Evolutionary conservation across 1,139 yeast species (phyloP), one percentile per base, ranked within the genome.

Genomic region (Suhomyces wounanorum): DNA sequence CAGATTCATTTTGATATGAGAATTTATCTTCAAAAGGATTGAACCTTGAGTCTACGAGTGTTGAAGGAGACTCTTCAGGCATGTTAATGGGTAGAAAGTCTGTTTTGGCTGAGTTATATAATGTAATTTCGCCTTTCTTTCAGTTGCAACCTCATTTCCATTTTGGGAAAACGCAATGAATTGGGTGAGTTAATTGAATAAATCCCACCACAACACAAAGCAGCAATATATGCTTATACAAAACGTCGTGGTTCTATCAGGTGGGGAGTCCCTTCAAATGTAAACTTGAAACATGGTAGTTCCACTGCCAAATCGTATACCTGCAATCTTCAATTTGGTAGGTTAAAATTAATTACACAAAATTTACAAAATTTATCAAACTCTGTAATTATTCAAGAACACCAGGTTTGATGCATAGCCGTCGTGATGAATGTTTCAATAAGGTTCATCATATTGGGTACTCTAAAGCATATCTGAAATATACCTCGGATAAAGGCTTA

Each of bases 141-240:
- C 28, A 37, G 45, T 43, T 51, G 54, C 49, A 48, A 37, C 52
- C 42, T 8, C 33, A 37, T 52, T 54, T 31, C 57, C 55, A 36
- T 18, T 31, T 52, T 48, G 55, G 55, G 57, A 45, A 37, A 10
- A 16, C 16, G 41, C 54, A 52, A 51, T 52, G 48, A 7, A n/a
- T 6, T n/a, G 23, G 13, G 33, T 40, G 37, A 33, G 37, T 33
- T 3, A 14, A 30, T 6, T 33, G 37, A 33, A 13, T 28, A 28
- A 9, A 4, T 13, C 31, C 3, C 3, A 8, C 3, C 11, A 9
- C 4, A 10, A 28, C 31, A 28, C 3, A 10, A 28, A 28, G n/a
- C 8, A 8, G n/a, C 11, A 28, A 13, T 28, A 28, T 3, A 28
- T 28, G n/a, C 11, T 10, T 9, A 3, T 9, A 28, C 3, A 28